Evolutionary conservation across 306 rosid species (phyloP).

Genomic region (Vigna reflexopilosa): DNA sequence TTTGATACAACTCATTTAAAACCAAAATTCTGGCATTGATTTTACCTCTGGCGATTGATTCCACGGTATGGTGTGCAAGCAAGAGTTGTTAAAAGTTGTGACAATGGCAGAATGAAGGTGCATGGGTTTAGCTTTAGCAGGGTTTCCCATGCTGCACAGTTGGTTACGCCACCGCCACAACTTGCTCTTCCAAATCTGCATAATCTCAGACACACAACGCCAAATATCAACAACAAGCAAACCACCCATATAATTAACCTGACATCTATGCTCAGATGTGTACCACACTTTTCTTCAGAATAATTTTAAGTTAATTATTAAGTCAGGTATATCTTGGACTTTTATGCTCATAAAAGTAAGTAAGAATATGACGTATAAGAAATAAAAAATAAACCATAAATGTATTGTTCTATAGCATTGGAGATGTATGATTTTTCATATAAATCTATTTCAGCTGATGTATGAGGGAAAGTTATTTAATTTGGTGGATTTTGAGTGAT

Average conservation of each 20-base stretch:
- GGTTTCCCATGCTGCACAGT: background rate
- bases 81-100: background rate
- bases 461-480: too few species aligned
- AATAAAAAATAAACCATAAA: too few species aligned
- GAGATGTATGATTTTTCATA: too few species aligned
- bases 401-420: too few species aligned
- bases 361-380: too few species aligned
- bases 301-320: too few species aligned
- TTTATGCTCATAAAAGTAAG: too few species aligned
- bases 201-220: background rate
- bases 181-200: conserved; percentile 10
- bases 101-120: background rate
- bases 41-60: background rate
- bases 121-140: conserved; percentile 4
- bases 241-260: background rate
- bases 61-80: background rate
- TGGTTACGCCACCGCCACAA: background rate
- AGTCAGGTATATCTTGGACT: too few species aligned
- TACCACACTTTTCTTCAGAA: background rate
- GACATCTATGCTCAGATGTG: background rate
- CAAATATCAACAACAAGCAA: background rate
- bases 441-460: too few species aligned
- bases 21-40: too few species aligned
- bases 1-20: too few species aligned
- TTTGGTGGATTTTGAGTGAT: too few species aligned